Evolutionary conservation across 1,284 basidiomycete genomes (phyloP), one percentile per base, ranked within the genome.

Genomic region (Cutaneotrichosporon mucoides): DNA sequence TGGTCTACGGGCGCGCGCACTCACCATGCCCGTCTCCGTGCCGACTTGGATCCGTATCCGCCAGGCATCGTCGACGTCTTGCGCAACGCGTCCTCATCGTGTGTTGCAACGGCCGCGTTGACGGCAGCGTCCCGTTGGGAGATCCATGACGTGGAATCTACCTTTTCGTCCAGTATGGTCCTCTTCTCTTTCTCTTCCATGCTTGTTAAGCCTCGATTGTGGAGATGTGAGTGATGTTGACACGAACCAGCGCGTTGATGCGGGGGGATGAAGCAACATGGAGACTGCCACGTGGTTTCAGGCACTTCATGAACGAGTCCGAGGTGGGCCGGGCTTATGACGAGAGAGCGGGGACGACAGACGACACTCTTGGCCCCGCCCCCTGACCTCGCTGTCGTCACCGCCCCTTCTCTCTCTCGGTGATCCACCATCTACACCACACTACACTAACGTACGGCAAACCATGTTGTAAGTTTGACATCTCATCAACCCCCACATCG

Each of bases 11-110:
- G n/a, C n/a, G n/a, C n/a, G n/a, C n/a, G n/a, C n/a, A 13, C 75
- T 38, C 49, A 76, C 77, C 77, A 79, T 34, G 69, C 77, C 36
- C 54, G 62, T 15, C 67, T 58, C 11, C 77, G 59, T 16, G 73
- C 64, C 7, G 53, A 58, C 13, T 68, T 60, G 2, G 71, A 66
- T 2, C 75, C 77, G 52, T 75, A 78, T 0, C 77, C 77, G 24
- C 76, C 77, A 0, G 76, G 73, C 12, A 72, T 64, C 4, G 70
- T 67, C 2, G 75, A 72, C 8, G 75, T 63, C 42, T 62, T 55
- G 24, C 71, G 61, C 24, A 79, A 60, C 13, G 63, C 59, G 0
- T 51, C 61, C 9, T 71, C 46, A 53, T 79, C 72, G 13, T 63
- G 56, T 36, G 66, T 61, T 3, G 66, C 60, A 1, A 76, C 49